Base-by-base conservation (phyloP, 257 asterid genomes). In the Fraxinus quadrangulata region DNA sequence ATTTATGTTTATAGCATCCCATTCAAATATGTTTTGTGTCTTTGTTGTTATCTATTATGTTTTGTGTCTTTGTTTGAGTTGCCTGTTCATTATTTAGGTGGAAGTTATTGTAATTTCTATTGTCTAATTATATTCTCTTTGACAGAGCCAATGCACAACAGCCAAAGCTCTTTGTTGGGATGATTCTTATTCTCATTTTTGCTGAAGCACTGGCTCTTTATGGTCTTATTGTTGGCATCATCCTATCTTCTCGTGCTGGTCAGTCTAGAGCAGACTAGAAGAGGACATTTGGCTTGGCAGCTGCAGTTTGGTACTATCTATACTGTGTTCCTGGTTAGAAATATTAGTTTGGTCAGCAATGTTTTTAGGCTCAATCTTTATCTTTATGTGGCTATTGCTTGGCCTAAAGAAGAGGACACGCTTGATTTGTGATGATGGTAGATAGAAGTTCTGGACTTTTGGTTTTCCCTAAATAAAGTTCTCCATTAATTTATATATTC, bases 221-320 rank as follows among this genome's bases (percentile, higher is more conserved):
- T 19, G 95, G 97, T 47, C 95, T 90, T 75, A 91, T 91, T 81
- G 95, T 91, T 23, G 97, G 97, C n/a, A 91, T 91, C 86, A 91
- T 91, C 84, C 97, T 91, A 67, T 91, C 97, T 76, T 91, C 97
- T 34, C 97, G 95, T 23, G 97, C 95, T 84, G 93, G 97, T 70
- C 97, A 91, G 85, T 91, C 97, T 71, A 87, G 97, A 85, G 97
- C 95, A 73, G 97, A 91, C 70, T 91, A 88, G 84, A 81, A 65
- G 68, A 77, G 61, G n/a, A n/a, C 68, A n/a, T 45, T 16, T 13
- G 36, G 73, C 76, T 74, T 45, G 47, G 36, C 80, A 66, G 59
- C 54, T 81, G 80, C 68, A 69, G 75, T 77, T 51, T 75, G 77
- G 37, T 72, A 73, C 78, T 19, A n/a, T 75, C 77, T 71, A 68